Conservation (phyloP, 2,329 filamentous ascomycete species). For the Ramularia collo-cygni region DNA sequence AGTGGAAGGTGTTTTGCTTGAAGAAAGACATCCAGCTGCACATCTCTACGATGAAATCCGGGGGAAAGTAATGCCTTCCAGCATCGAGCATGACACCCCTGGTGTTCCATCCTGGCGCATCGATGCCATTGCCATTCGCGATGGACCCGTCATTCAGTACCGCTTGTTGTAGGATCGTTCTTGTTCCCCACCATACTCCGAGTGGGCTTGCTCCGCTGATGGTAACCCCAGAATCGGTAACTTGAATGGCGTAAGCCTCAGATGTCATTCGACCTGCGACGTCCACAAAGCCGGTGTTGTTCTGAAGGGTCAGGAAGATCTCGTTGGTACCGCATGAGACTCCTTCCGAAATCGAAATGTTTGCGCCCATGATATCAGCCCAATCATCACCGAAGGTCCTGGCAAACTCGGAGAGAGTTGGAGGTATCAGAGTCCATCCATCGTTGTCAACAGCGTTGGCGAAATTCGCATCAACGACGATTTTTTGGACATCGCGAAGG, state of each 20-base stretch:
- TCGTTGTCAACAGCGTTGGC: conserved; percentile 36
- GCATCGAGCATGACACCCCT: conserved; percentile 41
- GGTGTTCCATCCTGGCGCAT: conserved; percentile 44
- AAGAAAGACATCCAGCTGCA: conserved; percentile 56
- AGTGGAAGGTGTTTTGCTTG: conserved; percentile 54
- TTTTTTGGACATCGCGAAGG: conserved; percentile 11
- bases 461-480: conserved; percentile 42
- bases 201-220: conserved; percentile 49
- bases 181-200: conserved; percentile 53
- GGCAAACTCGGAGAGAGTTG: conserved; percentile 44
- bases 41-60: conserved; percentile 49
- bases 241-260: conserved; percentile 44
- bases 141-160: conserved; percentile 36
- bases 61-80: conserved; percentile 51
- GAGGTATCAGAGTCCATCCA: conserved; percentile 48
- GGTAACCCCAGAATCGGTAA: conserved; percentile 36
- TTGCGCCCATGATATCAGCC: conserved; percentile 9
- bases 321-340: conserved; percentile 6
- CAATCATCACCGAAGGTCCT: conserved; percentile 39
- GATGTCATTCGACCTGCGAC: conserved; percentile 42
- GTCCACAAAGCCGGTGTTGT: conserved; percentile 37
- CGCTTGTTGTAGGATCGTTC: conserved; percentile 48
- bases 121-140: conserved; percentile 38
- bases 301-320: conserved; percentile 45
- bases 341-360: conserved; percentile 1